Evolutionary conservation across 495 filamentous ascomycete species (phyloP).

Genomic region (Penicillium desertorum): DNA sequence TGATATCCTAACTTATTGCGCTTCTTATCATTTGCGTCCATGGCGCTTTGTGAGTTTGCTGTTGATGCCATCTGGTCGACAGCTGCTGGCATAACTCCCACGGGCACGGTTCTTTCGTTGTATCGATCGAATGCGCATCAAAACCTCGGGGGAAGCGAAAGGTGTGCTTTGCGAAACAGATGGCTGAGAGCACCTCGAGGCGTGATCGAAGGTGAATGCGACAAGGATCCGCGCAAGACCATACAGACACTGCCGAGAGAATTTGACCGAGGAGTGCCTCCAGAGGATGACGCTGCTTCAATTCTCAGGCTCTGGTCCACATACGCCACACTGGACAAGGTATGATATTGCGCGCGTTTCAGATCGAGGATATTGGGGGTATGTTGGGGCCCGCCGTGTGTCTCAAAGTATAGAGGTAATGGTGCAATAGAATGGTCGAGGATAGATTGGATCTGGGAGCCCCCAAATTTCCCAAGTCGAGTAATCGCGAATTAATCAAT

Average conservation of each 20-base stretch:
- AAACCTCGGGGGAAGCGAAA: conserved; percentile 22
- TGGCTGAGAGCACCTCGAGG: conserved; percentile 4
- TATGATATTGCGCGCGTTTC: conserved; percentile 29
- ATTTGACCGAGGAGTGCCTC: conserved; percentile 4
- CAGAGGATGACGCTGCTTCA: conserved; percentile 21
- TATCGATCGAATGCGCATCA: conserved; percentile 43
- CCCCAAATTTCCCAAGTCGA: conserved; percentile 8
- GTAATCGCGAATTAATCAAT: conserved; percentile 30
- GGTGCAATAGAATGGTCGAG: conserved; percentile 27
- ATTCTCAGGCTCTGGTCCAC: conserved; percentile 19
- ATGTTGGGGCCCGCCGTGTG: conserved; percentile 14
- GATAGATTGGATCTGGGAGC: conserved; percentile 25
- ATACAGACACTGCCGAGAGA: conserved; percentile 19
- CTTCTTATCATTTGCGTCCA: conserved; percentile 69
- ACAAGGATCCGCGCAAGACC: conserved; percentile 15
- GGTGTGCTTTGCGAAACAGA: conserved; percentile 8
- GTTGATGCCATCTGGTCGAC: conserved; percentile 66
- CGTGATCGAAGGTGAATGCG: conserved; percentile 13
- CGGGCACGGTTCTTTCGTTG: conserved; percentile 22
- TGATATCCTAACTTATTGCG: conserved; percentile 98
- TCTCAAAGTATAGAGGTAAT: conserved; percentile 11
- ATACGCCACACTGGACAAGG: conserved; percentile 22
- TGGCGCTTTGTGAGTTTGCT: conserved; percentile 59
- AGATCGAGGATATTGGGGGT: conserved; percentile 14
- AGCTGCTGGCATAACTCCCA: conserved; percentile 44